Evolutionary conservation across 331 rosid genomes (phyloP), one percentile per base, ranked within the genome.

Genomic region (Dryas integrifolia): DNA sequence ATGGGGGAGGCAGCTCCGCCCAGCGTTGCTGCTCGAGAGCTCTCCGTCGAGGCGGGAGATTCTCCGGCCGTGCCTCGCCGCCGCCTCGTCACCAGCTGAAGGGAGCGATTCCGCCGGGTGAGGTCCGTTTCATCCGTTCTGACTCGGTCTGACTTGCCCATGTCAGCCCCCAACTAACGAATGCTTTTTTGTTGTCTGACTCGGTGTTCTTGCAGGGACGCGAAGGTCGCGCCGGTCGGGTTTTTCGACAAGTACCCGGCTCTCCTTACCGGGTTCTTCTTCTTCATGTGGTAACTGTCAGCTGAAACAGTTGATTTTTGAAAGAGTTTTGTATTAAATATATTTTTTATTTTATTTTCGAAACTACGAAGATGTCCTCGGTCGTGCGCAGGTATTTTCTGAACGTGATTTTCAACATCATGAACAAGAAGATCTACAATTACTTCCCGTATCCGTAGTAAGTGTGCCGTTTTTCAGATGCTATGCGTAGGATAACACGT

Each of bases 41-140:
- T 82, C 86, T 0, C 83, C 90, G 44, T 82, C 38, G 62, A 85
- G 80, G 76, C 80, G 77, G 26, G 88, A 85, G 14, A 69, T 64
- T 35, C 80, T 89, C 35, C 77, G 75, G 58, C 95, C 92, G 0
- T 81, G 92, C 67, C 83, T 52, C 11, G 94, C 95, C 18, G 88
- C 98, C 4, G 90, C 97, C 16, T 86, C 96, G 26, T 90, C 91
- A 13, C 86, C 96, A 48, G 83, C 92, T 30, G 91, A 78, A 48
- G 97, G 96, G 3, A 80, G 85, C 80, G 98, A 93, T 91, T 93
- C 98, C 86, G 87, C 96, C 86, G 98, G 98, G 98, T 93, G 98
- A 93, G 98, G 97, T 93, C 96, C 98, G 96, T 91, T 77, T 84
- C 91, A 79, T 87, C 88, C 90, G 96, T 85, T 91, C 85, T 79